phyloP scores from a whole-genome alignment of 1,284 basidiomycete genomes.

The Gyrodon tennesseensis region DNA sequence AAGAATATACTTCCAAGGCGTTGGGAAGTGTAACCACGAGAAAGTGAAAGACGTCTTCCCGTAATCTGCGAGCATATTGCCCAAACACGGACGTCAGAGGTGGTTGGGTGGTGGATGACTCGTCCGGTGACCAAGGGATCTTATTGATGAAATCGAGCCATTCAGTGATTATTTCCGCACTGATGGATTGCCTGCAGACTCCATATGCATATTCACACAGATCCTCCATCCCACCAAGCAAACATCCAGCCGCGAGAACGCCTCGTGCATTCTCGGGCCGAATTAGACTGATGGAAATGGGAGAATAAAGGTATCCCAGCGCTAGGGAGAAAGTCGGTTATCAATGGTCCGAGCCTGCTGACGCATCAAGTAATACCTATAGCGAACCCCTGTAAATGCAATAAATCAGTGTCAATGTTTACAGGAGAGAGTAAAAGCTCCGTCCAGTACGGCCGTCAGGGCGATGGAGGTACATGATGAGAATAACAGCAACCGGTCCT shows the following conservation, averaged over 20 bases:
- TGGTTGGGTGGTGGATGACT: slow-evolving; percentile 54
- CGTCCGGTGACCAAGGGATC: slow-evolving; percentile 57
- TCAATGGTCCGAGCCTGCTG: slow-evolving; percentile 20
- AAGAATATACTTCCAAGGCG: slow-evolving; percentile 54
- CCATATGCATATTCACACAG: slow-evolving; percentile 77
- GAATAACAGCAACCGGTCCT: slow-evolving; percentile 26
- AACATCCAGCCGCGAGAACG: slow-evolving; percentile 76
- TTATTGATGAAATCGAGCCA: slow-evolving; percentile 76
- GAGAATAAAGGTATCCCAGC: slow-evolving; percentile 76
- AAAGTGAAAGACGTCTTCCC: slow-evolving; percentile 73
- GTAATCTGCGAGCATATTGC: slow-evolving; percentile 65
- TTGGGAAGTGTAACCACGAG: slow-evolving; percentile 71
- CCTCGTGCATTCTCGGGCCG: slow-evolving; percentile 75
- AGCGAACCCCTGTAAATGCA: slow-evolving; percentile 60
- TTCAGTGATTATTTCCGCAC: slow-evolving; percentile 65
- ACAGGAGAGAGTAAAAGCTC: slow-evolving; percentile 18
- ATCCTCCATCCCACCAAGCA: slow-evolving; percentile 83
- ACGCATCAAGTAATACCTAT: slow-evolving; percentile 52
- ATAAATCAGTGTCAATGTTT: slow-evolving; percentile 30
- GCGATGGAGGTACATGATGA: slow-evolving; percentile 25
- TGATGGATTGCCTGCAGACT: slow-evolving; percentile 71
- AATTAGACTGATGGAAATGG: slow-evolving; percentile 65
- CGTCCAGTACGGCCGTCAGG: slow-evolving; percentile 33
- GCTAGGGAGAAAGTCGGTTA: slow-evolving; percentile 47
- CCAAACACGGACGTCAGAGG: slow-evolving; percentile 65